Percentiles rank a stretch among this genome's conserved stretches.
phyloP scores from a whole-genome alignment of 169 alveolate species.

The Eimeria falciformis region DNA sequence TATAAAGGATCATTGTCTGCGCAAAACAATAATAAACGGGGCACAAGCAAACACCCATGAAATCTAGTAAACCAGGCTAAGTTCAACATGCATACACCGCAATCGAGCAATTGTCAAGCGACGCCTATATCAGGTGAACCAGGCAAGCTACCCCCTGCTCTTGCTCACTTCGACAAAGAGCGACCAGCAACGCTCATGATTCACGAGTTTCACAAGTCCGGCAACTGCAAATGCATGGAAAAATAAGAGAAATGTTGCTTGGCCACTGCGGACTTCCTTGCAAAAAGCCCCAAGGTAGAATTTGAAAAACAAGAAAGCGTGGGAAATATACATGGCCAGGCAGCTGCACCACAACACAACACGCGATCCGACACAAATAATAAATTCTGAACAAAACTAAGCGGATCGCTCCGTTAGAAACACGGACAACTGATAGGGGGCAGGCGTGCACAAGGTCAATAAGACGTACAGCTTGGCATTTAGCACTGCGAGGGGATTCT shows the following conservation, averaged over 20 bases:
- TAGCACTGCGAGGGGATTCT: conserved; percentile 64
- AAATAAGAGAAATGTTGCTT: conserved; percentile 79
- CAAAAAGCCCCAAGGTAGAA: conserved; percentile 72
- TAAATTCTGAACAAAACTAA: no score
- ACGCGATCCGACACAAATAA: not conserved
- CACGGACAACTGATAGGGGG: not conserved
- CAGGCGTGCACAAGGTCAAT: not conserved
- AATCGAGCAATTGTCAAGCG: not conserved
- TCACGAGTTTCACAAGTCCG: conserved; percentile 80
- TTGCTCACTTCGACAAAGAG: conserved; percentile 81
- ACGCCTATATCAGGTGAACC: not conserved
- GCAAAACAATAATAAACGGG: not conserved
- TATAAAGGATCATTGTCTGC: conserved; percentile 78
- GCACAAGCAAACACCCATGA: not conserved
- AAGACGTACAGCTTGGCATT: conserved; percentile 57
- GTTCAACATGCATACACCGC: no score
- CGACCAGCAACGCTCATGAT: conserved; percentile 79
- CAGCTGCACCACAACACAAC: conserved; percentile 39
- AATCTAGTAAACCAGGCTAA: no score
- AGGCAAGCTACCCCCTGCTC: not conserved
- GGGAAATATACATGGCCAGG: conserved; percentile 52
- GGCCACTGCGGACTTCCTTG: conserved; percentile 82
- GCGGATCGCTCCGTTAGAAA: not conserved
- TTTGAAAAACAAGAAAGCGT: conserved; percentile 49
- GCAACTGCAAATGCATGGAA: conserved; percentile 84